These are phyloP conservation scores for Aspergillus sclerotioniger DNA, from an alignment of 495 filamentous ascomycete species.

Conservation along the genomic window DNA sequence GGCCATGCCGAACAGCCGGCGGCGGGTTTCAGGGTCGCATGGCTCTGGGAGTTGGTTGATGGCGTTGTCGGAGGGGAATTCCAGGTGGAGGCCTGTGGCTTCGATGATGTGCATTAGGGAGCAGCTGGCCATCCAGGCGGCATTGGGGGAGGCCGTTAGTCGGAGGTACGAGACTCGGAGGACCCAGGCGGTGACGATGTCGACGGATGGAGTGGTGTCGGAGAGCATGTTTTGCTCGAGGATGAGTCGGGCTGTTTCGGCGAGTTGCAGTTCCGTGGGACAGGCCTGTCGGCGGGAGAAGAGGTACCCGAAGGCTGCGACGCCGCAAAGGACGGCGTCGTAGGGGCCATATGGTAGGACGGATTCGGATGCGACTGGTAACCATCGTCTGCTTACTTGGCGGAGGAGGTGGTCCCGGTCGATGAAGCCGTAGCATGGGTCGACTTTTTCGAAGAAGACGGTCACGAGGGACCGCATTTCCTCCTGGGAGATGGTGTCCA, in stretches of 20 bases:
- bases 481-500: conserved; percentile 38
- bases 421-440: conserved; percentile 51
- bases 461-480: conserved; percentile 40
- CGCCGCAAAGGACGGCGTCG: conserved; percentile 47
- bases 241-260: conserved; percentile 41
- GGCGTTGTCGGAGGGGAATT: conserved; percentile 28
- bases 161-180: conserved; percentile 53
- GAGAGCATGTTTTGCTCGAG: conserved; percentile 41
- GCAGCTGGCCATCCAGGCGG: conserved; percentile 55
- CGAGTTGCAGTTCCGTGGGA: conserved; percentile 32
- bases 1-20: conserved; percentile 49
- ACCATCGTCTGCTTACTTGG: conserved; percentile 40
- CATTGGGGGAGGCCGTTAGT: conserved; percentile 50
- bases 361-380: conserved; percentile 13
- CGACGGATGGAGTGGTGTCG: conserved; percentile 34
- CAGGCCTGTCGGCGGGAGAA: conserved; percentile 40
- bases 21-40: conserved; percentile 38
- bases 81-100: conserved; percentile 50
- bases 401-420: conserved; percentile 35
- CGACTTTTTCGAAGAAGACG: conserved; percentile 51
- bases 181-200: conserved; percentile 50
- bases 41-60: conserved; percentile 16
- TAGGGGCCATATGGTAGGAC: conserved; percentile 28
- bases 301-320: conserved; percentile 47
- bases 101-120: conserved; percentile 56